Conservation (phyloP, 805 yeast species). For the Monosporozyma solicola region DNA sequence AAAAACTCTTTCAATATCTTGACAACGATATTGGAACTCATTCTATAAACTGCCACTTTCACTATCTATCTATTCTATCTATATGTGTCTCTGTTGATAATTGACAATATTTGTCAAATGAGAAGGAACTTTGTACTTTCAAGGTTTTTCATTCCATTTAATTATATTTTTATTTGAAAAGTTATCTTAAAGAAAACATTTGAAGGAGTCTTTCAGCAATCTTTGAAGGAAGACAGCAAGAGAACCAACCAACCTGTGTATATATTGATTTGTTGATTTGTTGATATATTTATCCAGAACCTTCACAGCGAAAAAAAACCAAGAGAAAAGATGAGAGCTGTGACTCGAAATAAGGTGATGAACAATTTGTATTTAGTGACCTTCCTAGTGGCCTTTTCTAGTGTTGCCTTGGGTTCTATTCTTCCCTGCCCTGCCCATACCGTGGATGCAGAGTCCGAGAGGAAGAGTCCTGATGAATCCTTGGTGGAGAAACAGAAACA, state of each 20-base stretch:
- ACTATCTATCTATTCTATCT: not conserved
- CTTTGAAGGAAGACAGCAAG: not conserved
- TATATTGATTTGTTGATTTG: not conserved
- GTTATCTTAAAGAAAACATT: not conserved
- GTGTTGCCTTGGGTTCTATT: constrained; percentile 36
- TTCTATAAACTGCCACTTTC: not conserved
- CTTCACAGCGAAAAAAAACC: not conserved
- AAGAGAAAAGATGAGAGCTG: constrained; percentile 35
- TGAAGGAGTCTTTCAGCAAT: not conserved
- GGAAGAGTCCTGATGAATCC: not conserved
- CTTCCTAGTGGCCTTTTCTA: constrained; percentile 48
- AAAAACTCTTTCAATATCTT: constrained; percentile 14
- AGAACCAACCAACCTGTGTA: not conserved
- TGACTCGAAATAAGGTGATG: constrained; percentile 44
- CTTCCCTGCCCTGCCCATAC: constrained; percentile 39
- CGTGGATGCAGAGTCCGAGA: constrained; percentile 31
- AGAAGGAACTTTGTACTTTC: not conserved
- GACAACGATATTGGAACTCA: not conserved
- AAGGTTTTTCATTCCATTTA: not conserved
- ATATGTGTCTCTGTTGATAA: not conserved
- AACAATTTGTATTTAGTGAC: constrained; percentile 49
- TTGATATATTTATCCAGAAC: not conserved
- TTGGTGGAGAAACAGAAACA: not conserved
- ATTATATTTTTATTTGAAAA: not conserved
- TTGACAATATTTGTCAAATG: not conserved